Base-by-base conservation (phyloP, 352 stramenopile species). In the Pythium rhizo-oryzae region DNA sequence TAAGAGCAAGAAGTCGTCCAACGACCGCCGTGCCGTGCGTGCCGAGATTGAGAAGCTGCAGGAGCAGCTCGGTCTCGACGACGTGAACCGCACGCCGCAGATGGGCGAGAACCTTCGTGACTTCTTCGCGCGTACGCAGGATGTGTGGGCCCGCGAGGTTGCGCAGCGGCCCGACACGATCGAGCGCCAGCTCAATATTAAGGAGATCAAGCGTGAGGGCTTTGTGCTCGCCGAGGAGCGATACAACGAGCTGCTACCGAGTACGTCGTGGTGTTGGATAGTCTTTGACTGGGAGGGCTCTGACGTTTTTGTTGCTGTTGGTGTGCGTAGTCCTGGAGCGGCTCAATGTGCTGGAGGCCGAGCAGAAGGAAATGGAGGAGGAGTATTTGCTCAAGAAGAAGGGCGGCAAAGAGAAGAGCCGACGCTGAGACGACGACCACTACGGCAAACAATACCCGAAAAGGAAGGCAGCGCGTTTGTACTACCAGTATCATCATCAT, bases 121-220 rank as follows among this genome's bases (percentile, higher is more conserved):
- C 50, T 97, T 96, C 72, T 96, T 96, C 52, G 85, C 85, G n/a
- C 85, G 89, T 24, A 97, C 89, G 15, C 74, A 83, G 49, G 76
- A 77, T 8, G 89, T 84, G 39, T 97, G 89, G 89, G 74, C 86
- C 0, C 70, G 41, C 24, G 77, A 87, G 59, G 73, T 95, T 5
- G 85, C 82, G 59, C 59, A 84, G 49, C 75, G 77, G 4, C 80
- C 85, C 5, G 85, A 85, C 47, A 92, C 87, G 33, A 49, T 78
- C 28, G 87, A 95, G 54, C 74, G 86, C 23, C 79, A 94, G 62
- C 72, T 94, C 37, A 90, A 73, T 30, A 78, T 93, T 58, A 96
- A 96, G 68, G 89, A 95, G 66, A 91, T 94, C 62, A 96, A 96
- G 70, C 82, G 87, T 44, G 85, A 92, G 67, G 89, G 83, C 9